These are phyloP conservation scores for Peltaster fructicola DNA, from an alignment of 2,329 filamentous ascomycete species.

Conservation along the genomic window DNA sequence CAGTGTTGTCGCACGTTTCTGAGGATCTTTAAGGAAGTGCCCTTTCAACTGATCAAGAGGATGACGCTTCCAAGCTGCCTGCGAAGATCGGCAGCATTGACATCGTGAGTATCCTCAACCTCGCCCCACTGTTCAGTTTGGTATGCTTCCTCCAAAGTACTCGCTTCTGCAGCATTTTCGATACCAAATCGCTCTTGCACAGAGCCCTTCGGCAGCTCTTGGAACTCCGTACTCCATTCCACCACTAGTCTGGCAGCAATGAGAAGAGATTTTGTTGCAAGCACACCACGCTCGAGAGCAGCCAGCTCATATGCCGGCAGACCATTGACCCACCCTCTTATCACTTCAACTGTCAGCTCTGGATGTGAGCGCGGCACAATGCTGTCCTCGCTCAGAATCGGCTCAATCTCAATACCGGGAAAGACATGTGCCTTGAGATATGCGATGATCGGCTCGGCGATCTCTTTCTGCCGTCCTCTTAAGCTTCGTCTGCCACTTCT, in stretches of 20 bases:
- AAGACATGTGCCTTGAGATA: conserved; percentile 59
- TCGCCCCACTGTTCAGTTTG: conserved; percentile 87
- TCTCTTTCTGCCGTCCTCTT: conserved; percentile 52
- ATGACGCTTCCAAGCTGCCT: conserved; percentile 79
- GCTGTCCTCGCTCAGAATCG: conserved; percentile 60
- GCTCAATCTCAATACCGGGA: conserved; percentile 63
- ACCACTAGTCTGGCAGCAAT: conserved; percentile 58
- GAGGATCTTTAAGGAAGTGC: too few relatives aligned
- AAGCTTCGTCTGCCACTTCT: conserved; percentile 35
- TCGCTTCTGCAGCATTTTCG: conserved; percentile 45
- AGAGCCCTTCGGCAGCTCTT: conserved; percentile 29
- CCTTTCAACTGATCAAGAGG: conserved; percentile 47
- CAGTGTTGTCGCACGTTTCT: too few relatives aligned
- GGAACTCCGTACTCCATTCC: conserved; percentile 70
- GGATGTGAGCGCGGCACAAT: conserved; percentile 63
- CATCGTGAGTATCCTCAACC: conserved; percentile 96
- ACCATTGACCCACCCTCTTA: conserved; percentile 58
- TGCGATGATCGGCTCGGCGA: conserved; percentile 51
- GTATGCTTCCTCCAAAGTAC: conserved; percentile 73
- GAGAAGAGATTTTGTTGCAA: conserved; percentile 77
- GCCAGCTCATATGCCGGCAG: conserved; percentile 69
- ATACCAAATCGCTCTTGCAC: conserved; percentile 46
- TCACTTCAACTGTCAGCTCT: conserved; percentile 55
- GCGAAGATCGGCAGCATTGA: conserved; percentile 75
- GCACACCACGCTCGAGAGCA: conserved; percentile 62